Base-by-base conservation (phyloP, 2,329 filamentous ascomycete species). In the Xylaria sp. region DNA sequence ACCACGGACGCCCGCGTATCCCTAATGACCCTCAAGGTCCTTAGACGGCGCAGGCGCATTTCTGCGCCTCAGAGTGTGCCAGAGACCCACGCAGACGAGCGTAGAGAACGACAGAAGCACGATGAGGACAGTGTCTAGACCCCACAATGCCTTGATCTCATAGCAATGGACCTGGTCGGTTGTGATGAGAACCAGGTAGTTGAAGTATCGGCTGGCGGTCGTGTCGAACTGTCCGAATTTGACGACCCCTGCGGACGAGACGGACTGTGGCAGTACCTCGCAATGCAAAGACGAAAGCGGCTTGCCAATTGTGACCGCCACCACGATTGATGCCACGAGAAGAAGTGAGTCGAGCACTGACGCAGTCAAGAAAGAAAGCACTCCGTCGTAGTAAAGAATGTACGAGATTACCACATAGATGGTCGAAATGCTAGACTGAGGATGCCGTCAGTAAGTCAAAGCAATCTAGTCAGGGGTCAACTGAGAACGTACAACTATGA, bases 141-240 rank as follows among this genome's bases (percentile, higher is more conserved):
- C 92, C 92, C 92, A 96, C 65, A 94, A 84, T 13, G 89, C 84
- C 80, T 96, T 95, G 73, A 92, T 86, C 78, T 94, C 86, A 69
- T 87, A 85, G 77, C 92, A 97, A 58, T 89, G 89, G 16, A 82
- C 73, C 72, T 79, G 80, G 66, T 79, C 80, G 3, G 78, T 76
- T 57, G 79, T 78, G 19, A 80, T 78, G 74, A 82, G 82, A 50
- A 77, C 71, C 55, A 79, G 72, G 68, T 78, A 80, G 63, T 75
- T 76, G 39, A 66, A 64, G 55, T 70, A 74, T 54, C 63, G 63
- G 44, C 61, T 52, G 9, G 67, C 60, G 13, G 69, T 67, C 1
- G 62, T 65, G 10, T 60, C 49, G 54, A 67, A 67, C 58, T 65
- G 62, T 48, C 67, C 65, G 23, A 64, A 59, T 1, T 66, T 66